These are phyloP conservation scores for Peronospora destructor DNA, from an alignment of 352 stramenopile species.

Conservation along the genomic window DNA sequence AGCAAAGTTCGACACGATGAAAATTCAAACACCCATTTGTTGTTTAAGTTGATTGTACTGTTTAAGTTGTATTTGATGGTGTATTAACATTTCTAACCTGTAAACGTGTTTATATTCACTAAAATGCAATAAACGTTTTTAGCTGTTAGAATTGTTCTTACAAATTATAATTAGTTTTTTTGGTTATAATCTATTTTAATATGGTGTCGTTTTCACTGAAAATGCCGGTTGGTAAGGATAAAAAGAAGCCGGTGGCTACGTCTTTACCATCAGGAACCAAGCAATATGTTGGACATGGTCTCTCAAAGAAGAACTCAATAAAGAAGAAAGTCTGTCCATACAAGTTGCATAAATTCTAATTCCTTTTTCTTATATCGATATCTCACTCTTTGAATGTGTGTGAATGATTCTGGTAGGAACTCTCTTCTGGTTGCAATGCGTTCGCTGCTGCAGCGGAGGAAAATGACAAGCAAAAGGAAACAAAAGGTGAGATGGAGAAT, in stretches of 20 bases:
- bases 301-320: conserved; percentile 22
- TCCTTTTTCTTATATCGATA: neutral
- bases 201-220: conserved; percentile 65
- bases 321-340: conserved; percentile 31
- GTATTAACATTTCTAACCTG: no score
- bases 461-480: conserved; percentile 1
- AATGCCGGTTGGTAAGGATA: conserved; percentile 35
- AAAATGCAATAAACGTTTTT: neutral
- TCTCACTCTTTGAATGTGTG: conserved; percentile 5
- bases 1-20: conserved; percentile 25
- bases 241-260: conserved; percentile 23
- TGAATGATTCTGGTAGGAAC: conserved; percentile 14
- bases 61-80: neutral
- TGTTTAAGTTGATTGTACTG: neutral
- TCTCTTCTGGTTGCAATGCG: conserved; percentile 17
- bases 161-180: neutral
- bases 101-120: no score
- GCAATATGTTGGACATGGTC: conserved; percentile 45
- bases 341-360: conserved; percentile 1
- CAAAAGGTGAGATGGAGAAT: conserved; percentile 7
- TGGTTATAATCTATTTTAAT: neutral
- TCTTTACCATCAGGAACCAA: conserved; percentile 14
- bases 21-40: conserved; percentile 26
- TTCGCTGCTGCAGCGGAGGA: conserved; percentile 22
- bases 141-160: neutral